These are phyloP conservation scores for Fomitopsis betulina DNA, from an alignment of 1,284 basidiomycete genomes.

Conservation along the genomic window DNA sequence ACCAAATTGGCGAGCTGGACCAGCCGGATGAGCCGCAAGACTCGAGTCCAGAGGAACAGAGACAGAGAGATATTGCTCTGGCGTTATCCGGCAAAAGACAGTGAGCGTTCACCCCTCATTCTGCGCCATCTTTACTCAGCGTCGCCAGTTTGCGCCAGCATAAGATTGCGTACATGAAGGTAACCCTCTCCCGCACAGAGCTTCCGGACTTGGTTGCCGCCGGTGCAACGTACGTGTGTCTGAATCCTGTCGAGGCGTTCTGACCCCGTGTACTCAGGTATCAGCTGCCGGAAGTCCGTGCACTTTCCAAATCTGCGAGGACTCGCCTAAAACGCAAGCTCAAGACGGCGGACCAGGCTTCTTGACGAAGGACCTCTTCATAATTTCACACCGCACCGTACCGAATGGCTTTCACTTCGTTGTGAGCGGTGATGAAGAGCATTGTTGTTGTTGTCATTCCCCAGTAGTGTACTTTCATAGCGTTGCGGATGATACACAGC, in stretches of 20 bases:
- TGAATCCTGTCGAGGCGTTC: neutral
- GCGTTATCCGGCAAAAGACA: constrained; percentile 49
- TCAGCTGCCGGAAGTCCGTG: constrained; percentile 49
- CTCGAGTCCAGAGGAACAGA: constrained; percentile 27
- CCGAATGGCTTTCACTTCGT: no score
- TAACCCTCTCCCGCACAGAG: constrained; percentile 57
- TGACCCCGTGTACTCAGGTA: constrained; percentile 37
- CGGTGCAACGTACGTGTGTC: constrained; percentile 48
- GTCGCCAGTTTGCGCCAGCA: constrained; percentile 51
- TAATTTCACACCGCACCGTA: no score
- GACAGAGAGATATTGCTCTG: constrained; percentile 29
- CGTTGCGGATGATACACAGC: neutral
- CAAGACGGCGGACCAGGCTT: neutral
- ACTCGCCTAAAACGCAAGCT: constrained; percentile 32
- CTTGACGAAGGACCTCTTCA: neutral
- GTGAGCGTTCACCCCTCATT: constrained; percentile 36
- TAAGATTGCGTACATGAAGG: constrained; percentile 69
- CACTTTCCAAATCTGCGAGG: constrained; percentile 54
- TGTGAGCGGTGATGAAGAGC: neutral
- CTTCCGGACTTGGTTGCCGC: constrained; percentile 38
- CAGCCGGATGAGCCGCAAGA: constrained; percentile 24
- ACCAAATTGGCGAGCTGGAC: constrained; percentile 60
- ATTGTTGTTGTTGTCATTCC: no score
- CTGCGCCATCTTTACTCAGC: neutral
- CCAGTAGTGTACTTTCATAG: no score